Base-by-base conservation (phyloP, 2,329 filamentous ascomycete genomes). In the Plectosphaerella cucumerina region DNA sequence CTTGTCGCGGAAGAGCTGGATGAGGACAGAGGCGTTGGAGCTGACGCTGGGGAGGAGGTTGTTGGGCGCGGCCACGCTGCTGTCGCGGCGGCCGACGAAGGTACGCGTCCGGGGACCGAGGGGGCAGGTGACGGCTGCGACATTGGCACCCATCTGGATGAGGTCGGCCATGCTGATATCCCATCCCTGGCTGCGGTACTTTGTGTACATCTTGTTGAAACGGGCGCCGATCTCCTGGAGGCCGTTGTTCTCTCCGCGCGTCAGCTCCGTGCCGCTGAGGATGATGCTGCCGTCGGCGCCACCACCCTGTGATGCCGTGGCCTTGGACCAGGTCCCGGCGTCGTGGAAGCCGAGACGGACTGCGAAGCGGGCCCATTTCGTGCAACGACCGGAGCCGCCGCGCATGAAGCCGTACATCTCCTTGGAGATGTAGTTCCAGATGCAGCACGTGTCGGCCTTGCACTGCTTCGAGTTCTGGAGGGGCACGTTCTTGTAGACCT, bases 101-200 rank as follows among this genome's bases (percentile, higher is more conserved):
- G 76, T 74, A 48, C 70, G 66, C 23, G 80, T 69, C 18, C 72
- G 70, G 3, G 80, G 79, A 4, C 70, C 70, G 11, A 70, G 65
- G 6, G 70, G 70, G 52, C 70, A 73, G 22, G 74, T 69, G 5
- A 77, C 70, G 11, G 76, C 74, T 17, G 75, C 79, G 39, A 79
- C 68, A 51, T 64, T 77, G 64, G 68, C 68, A 2, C 75, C 76
- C 60, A 81, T 75, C 60, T 82, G 78, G 39, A 80, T 71, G 6
- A 83, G 67, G 58, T 83, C 80, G 31, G 77, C 79, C 57, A 75
- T 75, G 6, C 72, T 69, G 17, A 82, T 70, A n/a, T 61, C 53
- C 31, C 58, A 65, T 37, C 54, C 54, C 48, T 49, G 41, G 18
- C 31, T 35, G 35, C 50, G 50, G 56, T 72, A 77, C 56, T 75